Conservation (phyloP, 2,329 filamentous ascomycete species). For the Hirsutella minnesotensis region DNA sequence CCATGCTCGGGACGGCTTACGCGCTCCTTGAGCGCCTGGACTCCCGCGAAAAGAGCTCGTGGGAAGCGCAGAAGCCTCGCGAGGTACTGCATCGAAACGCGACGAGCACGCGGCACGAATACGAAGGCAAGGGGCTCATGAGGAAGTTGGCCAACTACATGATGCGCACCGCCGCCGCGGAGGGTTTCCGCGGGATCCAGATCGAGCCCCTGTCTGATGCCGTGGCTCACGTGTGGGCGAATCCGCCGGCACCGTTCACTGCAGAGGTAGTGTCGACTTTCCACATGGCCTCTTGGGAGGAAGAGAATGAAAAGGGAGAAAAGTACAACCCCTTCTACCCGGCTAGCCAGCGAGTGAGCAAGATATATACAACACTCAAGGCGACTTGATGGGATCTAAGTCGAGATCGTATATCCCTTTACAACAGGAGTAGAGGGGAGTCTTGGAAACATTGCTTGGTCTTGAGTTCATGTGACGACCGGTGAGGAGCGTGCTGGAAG, state of each 20-base stretch:
- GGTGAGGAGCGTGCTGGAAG: no score
- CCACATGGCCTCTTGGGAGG: constrained; percentile 4
- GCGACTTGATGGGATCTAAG: background rate
- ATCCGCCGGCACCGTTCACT: constrained; percentile 13
- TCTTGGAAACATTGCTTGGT: no score
- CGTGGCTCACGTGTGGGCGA: constrained; percentile 13
- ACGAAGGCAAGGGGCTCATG: constrained; percentile 15
- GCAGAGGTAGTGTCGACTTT: constrained; percentile 6
- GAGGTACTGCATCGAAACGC: constrained; percentile 14
- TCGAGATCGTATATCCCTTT: no score
- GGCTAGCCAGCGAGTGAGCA: constrained; percentile 4
- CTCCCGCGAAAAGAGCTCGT: constrained; percentile 11
- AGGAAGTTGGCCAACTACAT: constrained; percentile 10
- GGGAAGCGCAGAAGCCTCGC: constrained; percentile 12
- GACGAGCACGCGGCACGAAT: constrained; percentile 14
- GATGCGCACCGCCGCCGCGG: constrained; percentile 9
- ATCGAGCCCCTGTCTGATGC: constrained; percentile 12
- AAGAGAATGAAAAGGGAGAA: constrained; percentile 4
- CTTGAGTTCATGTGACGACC: no score
- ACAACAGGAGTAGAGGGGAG: no score
- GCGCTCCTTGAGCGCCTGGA: constrained; percentile 5
- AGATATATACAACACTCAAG: constrained; percentile 6
- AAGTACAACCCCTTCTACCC: constrained; percentile 5
- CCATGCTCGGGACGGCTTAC: background rate
- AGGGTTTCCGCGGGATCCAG: constrained; percentile 14